Conservation (phyloP, 2,329 filamentous ascomycete species). For the Fusarium begoniae region DNA sequence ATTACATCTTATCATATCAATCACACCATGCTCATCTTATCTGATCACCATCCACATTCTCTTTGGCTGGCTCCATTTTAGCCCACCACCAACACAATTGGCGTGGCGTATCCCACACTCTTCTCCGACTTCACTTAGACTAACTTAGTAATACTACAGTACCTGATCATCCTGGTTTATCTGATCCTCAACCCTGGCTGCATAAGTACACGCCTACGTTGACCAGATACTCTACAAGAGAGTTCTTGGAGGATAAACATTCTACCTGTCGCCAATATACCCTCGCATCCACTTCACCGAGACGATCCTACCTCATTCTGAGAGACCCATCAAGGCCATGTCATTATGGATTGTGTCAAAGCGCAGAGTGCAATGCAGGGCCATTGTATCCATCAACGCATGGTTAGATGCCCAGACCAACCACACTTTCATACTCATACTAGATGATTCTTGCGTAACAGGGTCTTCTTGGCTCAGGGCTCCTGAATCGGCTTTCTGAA, state of each 20-base stretch:
- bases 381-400: not conserved
- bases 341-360: not conserved
- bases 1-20: conserved; percentile 33
- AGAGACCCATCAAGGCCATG: not conserved
- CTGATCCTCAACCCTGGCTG: not conserved
- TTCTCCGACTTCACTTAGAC: not conserved
- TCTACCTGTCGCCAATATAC: not conserved
- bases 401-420: not conserved
- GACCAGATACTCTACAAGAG: not conserved
- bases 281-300: conserved; percentile 1
- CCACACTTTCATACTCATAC: not conserved
- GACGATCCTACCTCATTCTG: not conserved
- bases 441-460: not conserved
- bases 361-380: not conserved
- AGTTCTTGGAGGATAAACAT: not conserved
- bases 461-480: not conserved
- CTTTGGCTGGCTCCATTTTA: not conserved
- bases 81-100: not conserved
- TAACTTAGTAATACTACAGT: not conserved
- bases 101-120: conserved; percentile 1
- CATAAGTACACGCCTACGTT: not conserved
- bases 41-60: conserved; percentile 20
- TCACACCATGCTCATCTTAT: conserved; percentile 39
- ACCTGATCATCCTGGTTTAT: not conserved
- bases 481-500: conserved; percentile 23